These are phyloP conservation scores for Aspergillus hancockii DNA, from an alignment of 495 filamentous ascomycete genomes.

Conservation along the genomic window DNA sequence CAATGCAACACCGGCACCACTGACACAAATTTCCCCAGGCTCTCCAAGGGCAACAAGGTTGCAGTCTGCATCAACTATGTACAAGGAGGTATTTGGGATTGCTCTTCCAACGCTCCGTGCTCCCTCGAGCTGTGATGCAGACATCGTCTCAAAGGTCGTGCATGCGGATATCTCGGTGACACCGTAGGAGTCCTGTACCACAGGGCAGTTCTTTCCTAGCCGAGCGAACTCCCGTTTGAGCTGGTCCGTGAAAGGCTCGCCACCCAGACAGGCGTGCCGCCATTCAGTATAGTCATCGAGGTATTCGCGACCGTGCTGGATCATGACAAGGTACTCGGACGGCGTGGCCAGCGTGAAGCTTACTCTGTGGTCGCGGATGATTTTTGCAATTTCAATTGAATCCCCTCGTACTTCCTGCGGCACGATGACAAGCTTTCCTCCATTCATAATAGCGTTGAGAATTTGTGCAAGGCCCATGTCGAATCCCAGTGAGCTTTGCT, in stretches of 20 bases:
- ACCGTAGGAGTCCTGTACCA: slow-evolving; percentile 30
- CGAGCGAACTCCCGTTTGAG: background rate
- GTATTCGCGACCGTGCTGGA: slow-evolving; percentile 20
- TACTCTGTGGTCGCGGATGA: slow-evolving; percentile 28
- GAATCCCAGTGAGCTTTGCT: slow-evolving; percentile 40
- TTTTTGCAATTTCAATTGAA: slow-evolving; percentile 20
- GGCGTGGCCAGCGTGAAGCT: slow-evolving; percentile 34
- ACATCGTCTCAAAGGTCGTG: background rate
- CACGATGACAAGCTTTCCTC: slow-evolving; percentile 27
- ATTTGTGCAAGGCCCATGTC: slow-evolving; percentile 33
- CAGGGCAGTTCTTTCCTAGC: slow-evolving; percentile 12
- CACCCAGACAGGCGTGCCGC: slow-evolving; percentile 4
- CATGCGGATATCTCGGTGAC: slow-evolving; percentile 26
- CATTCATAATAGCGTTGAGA: slow-evolving; percentile 25
- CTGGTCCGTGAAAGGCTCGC: background rate
- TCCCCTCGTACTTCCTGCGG: slow-evolving; percentile 22
- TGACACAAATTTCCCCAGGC: slow-evolving; percentile 40
- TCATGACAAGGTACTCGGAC: slow-evolving; percentile 31
- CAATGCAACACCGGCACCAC: slow-evolving; percentile 34
- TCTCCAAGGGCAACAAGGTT: slow-evolving; percentile 26
- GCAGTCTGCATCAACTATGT: slow-evolving; percentile 1
- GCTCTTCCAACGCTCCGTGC: background rate
- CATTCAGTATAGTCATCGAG: slow-evolving; percentile 3
- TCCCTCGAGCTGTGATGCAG: background rate
- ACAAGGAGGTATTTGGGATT: background rate